phyloP scores from a whole-genome alignment of 2,329 filamentous ascomycete species.

The Aspergillus spinulosporus region DNA sequence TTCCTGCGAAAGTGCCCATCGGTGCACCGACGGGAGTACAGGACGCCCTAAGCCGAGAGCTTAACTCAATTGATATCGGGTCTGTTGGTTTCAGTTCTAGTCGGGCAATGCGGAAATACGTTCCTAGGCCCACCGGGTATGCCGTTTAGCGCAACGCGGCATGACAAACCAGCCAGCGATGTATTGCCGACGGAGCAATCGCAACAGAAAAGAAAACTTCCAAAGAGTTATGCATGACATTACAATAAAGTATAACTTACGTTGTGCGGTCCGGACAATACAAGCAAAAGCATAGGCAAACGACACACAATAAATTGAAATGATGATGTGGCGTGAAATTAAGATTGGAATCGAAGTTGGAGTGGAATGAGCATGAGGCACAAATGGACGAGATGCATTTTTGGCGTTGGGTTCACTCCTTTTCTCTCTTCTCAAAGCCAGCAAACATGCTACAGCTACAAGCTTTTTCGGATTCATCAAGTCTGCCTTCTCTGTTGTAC shows the following conservation, averaged over 20 bases:
- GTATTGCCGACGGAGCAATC: neutral
- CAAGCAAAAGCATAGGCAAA: neutral
- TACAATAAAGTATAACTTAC: neutral
- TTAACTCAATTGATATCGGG: slow-evolving; percentile 55
- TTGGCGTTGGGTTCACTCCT: neutral
- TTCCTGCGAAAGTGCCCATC: slow-evolving; percentile 47
- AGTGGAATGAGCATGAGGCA: slow-evolving; percentile 6
- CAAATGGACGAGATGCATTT: slow-evolving; percentile 2
- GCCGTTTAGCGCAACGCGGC: slow-evolving; percentile 23
- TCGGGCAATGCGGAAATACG: slow-evolving; percentile 36
- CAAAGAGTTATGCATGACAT: neutral
- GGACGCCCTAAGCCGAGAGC: slow-evolving; percentile 59
- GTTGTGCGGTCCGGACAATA: neutral
- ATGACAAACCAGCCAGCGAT: neutral
- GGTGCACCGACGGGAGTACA: slow-evolving; percentile 28
- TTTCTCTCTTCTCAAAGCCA: neutral
- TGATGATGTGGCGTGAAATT: neutral
- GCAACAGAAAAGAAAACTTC: neutral
- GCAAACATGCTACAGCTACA: neutral
- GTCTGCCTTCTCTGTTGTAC: slow-evolving; percentile 1
- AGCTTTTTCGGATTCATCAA: slow-evolving; percentile 6
- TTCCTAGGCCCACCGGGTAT: slow-evolving; percentile 32
- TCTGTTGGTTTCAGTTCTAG: slow-evolving; percentile 32
- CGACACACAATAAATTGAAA: neutral
- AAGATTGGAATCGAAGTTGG: neutral